Evolutionary conservation across 129 eudicot species (phyloP).

Genomic region (Artemisia tridentata): DNA sequence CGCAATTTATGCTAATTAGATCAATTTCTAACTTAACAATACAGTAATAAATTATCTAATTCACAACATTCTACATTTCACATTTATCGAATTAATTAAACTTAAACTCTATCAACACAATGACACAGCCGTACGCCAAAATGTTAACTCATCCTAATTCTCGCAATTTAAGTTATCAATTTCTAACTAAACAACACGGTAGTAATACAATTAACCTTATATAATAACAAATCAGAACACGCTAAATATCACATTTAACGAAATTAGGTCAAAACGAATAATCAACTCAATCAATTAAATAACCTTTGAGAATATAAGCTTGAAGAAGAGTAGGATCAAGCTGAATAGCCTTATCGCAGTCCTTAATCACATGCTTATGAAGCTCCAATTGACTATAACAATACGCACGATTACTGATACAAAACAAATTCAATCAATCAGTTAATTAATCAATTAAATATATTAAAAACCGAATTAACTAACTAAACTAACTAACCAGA

Average conservation of each 20-base stretch:
- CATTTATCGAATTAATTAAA: background rate
- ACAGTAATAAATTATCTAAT: too few species aligned
- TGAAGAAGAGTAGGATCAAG: slow-evolving; percentile 84
- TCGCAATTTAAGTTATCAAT: too few species aligned
- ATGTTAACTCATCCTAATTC: too few species aligned
- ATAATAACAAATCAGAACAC: background rate
- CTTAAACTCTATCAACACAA: background rate
- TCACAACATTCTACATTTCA: too few species aligned
- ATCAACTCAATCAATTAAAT: background rate
- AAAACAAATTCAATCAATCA: slow-evolving; percentile 9
- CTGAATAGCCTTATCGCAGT: slow-evolving; percentile 84
- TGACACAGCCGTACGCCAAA: too few species aligned
- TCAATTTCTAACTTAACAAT: too few species aligned
- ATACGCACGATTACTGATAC: slow-evolving; percentile 88
- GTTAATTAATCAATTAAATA: slow-evolving; percentile 8
- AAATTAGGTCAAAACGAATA: slow-evolving; percentile 16
- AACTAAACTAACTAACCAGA: slow-evolving; percentile 49
- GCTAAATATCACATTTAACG: background rate
- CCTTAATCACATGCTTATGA: slow-evolving; percentile 94
- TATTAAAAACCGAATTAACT: slow-evolving; percentile 8
- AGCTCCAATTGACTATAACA: slow-evolving; percentile 99
- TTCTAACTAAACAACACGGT: too few species aligned
- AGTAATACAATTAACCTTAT: too few species aligned
- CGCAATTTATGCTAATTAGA: too few species aligned
- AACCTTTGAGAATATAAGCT: slow-evolving; percentile 92